These are phyloP conservation scores for Trametes sanguinea DNA, from an alignment of 768 basidiomycete species.

Conservation along the genomic window DNA sequence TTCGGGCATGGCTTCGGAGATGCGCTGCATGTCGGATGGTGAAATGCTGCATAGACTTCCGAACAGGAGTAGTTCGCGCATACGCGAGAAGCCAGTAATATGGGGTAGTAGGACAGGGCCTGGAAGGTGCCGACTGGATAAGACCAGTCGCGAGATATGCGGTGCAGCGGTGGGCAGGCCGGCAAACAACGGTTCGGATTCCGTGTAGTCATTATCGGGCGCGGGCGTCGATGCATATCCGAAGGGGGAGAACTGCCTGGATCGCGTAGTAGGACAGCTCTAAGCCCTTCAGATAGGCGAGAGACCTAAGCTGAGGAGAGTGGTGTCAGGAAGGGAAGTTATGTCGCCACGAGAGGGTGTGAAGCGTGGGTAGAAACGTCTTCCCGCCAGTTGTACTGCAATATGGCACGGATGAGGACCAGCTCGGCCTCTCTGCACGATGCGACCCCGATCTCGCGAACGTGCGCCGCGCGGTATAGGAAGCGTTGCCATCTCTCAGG, in stretches of 20 bases:
- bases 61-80: constrained; percentile 9
- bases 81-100: not conserved
- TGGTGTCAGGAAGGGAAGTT: constrained; percentile 1
- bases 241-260: not conserved
- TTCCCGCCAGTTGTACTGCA: constrained; percentile 1
- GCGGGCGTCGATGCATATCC: not conserved
- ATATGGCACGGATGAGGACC: constrained; percentile 5
- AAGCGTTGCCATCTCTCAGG: constrained; percentile 10
- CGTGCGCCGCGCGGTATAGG: constrained; percentile 7
- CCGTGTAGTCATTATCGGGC: not conserved
- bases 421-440: constrained; percentile 8
- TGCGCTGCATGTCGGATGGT: not conserved
- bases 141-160: not conserved
- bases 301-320: constrained; percentile 2
- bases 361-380: constrained; percentile 10
- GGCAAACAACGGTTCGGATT: not conserved
- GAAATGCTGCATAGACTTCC: not conserved
- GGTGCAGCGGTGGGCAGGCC: constrained; percentile 3
- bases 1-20: not conserved
- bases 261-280: constrained; percentile 1
- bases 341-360: constrained; percentile 11
- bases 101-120: not conserved
- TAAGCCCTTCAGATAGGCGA: not conserved
- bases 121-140: constrained; percentile 1
- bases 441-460: constrained; percentile 2